phyloP scores from a whole-genome alignment of 2,329 filamentous ascomycete species.

The Penicillium sp. region DNA sequence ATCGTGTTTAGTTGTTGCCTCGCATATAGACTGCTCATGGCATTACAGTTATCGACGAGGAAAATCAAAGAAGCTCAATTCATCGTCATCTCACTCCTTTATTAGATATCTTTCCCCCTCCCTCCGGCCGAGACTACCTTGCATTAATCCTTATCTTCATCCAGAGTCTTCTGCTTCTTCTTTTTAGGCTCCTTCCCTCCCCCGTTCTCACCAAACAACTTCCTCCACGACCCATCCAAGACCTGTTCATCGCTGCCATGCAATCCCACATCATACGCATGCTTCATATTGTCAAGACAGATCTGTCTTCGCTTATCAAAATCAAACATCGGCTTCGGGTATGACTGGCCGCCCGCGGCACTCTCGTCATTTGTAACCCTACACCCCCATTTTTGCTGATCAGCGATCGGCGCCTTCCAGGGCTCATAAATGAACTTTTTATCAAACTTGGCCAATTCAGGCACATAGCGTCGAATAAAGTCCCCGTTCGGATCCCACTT shows the following conservation, averaged over 20 bases:
- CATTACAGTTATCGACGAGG: no score
- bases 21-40: no score
- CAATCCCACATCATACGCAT: constrained; percentile 67
- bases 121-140: no score
- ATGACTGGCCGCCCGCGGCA: constrained; percentile 52
- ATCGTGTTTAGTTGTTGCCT: no score
- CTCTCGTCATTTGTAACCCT: constrained; percentile 60
- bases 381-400: constrained; percentile 71
- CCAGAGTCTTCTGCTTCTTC: constrained; percentile 20
- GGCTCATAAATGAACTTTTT: constrained; percentile 79
- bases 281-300: constrained; percentile 71
- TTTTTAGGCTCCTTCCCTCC: constrained; percentile 15
- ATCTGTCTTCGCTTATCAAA: constrained; percentile 64
- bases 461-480: constrained; percentile 68
- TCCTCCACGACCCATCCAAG: constrained; percentile 57
- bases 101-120: no score
- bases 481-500: constrained; percentile 71
- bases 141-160: neutral
- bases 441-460: constrained; percentile 65
- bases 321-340: constrained; percentile 79
- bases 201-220: constrained; percentile 14
- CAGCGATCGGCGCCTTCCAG: constrained; percentile 70
- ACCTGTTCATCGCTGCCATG: constrained; percentile 62
- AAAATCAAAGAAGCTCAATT: neutral
- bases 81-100: neutral